Conservation (phyloP, 352 stramenopile species). For the Pythium plurisporium region DNA sequence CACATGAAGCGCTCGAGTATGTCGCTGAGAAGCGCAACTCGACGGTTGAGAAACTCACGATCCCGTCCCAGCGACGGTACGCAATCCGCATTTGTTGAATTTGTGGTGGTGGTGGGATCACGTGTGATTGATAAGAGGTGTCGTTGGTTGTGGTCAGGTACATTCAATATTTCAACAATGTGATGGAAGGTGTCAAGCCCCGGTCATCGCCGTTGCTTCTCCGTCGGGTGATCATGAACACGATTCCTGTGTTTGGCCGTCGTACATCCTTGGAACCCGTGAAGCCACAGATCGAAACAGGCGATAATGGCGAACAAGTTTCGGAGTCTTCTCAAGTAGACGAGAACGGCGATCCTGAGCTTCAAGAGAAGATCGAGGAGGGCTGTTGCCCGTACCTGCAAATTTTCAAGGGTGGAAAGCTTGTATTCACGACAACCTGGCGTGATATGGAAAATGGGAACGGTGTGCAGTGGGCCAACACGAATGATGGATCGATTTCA, state of each 20-base stretch:
- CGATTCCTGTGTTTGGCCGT: slow-evolving; percentile 84
- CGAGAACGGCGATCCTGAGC: slow-evolving; percentile 35
- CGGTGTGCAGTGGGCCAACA: slow-evolving; percentile 90
- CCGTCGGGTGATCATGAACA: slow-evolving; percentile 95
- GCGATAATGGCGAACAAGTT: slow-evolving; percentile 28
- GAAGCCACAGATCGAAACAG: slow-evolving; percentile 31
- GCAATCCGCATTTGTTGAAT: slow-evolving; percentile 1
- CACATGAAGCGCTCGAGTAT: slow-evolving; percentile 92
- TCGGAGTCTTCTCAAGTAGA: slow-evolving; percentile 12
- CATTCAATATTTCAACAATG: slow-evolving; percentile 97
- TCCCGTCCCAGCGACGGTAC: slow-evolving; percentile 93
- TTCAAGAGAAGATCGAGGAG: slow-evolving; percentile 65
- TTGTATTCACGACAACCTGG: slow-evolving; percentile 94
- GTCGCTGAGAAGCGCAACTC: slow-evolving; percentile 86
- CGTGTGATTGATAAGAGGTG: background rate
- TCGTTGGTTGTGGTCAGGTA: slow-evolving; percentile 58
- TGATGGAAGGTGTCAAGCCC: slow-evolving; percentile 95
- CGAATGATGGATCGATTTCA: slow-evolving; percentile 83
- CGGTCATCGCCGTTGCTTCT: slow-evolving; percentile 92
- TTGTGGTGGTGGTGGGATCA: background rate
- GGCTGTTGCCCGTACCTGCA: slow-evolving; percentile 97
- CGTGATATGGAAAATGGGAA: slow-evolving; percentile 79
- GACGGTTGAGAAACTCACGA: slow-evolving; percentile 92
- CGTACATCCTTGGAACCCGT: slow-evolving; percentile 52
- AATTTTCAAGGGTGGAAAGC: slow-evolving; percentile 96